Base-by-base conservation (phyloP, 495 filamentous ascomycete genomes). In the Schizothecium vesticola region DNA sequence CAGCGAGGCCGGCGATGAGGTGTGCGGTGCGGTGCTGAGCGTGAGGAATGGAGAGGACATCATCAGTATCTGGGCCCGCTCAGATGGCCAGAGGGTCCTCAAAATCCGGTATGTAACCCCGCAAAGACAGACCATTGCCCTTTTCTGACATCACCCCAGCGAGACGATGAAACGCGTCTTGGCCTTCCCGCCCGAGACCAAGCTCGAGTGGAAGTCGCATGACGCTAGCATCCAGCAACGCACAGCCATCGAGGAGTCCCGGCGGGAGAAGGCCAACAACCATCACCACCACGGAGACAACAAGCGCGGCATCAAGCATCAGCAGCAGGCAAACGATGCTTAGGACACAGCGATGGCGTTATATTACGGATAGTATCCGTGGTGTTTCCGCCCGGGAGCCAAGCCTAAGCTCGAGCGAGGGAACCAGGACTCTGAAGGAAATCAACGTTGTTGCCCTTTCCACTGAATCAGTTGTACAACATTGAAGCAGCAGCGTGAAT, bases 41-140 rank as follows among this genome's bases (percentile, higher is more conserved):
- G 92, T 99, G 64, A 85, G 95, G 66, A 94, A 92, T 76, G 94
- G 94, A 24, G 95, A 99, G 81, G 95, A 99, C 74, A 94, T 98
- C 56, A 85, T 99, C 77, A 97, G 92, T 81, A 92, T 99, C 73
- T 99, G 95, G 95, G 96, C 93, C 57, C 90, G 92, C 75, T 93
- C 91, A 71, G 90, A 95, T 72, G 94, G 94, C 21, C 91, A 92
- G 70, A 88, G 92, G 74, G 96, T 96, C 80, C 91, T 98, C 75
- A 98, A 97, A 84, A 97, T 99, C 71, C 89, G 93, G 92, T 97
- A 86, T 73, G 87, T 76, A 33, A 16, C 23, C 55, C 10, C 69
- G 31, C 69, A 33, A 36, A 1, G 16, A 43, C 29, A 2, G 28
- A 9, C 19, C 10, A 58, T 60, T n/a, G 3, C 3, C 28, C 16